These are phyloP conservation scores for Angomonas desouzai DNA, from an alignment of 208 protist species.

Conservation along the genomic window DNA sequence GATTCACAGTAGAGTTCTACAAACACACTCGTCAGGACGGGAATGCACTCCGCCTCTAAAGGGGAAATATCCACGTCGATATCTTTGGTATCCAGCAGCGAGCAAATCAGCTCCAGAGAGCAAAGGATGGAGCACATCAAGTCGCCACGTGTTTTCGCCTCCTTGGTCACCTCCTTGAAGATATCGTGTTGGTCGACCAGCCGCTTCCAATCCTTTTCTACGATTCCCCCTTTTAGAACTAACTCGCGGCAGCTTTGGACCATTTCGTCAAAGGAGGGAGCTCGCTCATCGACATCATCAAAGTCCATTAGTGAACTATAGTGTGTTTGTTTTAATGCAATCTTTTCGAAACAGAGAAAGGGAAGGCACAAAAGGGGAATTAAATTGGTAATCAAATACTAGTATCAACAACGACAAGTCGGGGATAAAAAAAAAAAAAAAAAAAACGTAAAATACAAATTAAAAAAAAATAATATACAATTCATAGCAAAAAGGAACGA, in stretches of 20 bases:
- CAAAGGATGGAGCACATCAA: slow-evolving; percentile 31
- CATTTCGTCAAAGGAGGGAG: slow-evolving; percentile 19
- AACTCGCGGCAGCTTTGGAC: slow-evolving; percentile 16
- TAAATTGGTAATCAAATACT: too few relatives aligned
- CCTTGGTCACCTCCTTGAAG: slow-evolving; percentile 56
- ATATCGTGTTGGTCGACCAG: slow-evolving; percentile 44
- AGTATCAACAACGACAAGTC: too few relatives aligned
- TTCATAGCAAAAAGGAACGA: not conserved
- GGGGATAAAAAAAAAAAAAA: slow-evolving; percentile 12
- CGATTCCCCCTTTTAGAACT: slow-evolving; percentile 27
- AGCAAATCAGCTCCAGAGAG: slow-evolving; percentile 37
- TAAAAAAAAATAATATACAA: slow-evolving; percentile 4
- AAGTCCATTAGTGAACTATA: slow-evolving; percentile 20
- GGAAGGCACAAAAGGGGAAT: too few relatives aligned
- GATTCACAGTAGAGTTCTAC: slow-evolving; percentile 7
- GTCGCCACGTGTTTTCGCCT: slow-evolving; percentile 39
- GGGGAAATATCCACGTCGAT: slow-evolving; percentile 3
- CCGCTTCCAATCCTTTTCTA: slow-evolving; percentile 29
- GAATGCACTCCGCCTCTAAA: slow-evolving; percentile 7
- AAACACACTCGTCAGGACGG: not conserved
- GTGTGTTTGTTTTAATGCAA: too few relatives aligned
- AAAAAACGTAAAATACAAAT: slow-evolving; percentile 8
- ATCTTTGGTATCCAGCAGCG: slow-evolving; percentile 6
- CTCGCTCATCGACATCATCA: slow-evolving; percentile 22
- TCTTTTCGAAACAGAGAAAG: too few relatives aligned